Percentiles rank a stretch among this genome's conserved stretches.
Conservation (phyloP, 495 filamentous ascomycete genomes). For the Penicillium angulare region DNA sequence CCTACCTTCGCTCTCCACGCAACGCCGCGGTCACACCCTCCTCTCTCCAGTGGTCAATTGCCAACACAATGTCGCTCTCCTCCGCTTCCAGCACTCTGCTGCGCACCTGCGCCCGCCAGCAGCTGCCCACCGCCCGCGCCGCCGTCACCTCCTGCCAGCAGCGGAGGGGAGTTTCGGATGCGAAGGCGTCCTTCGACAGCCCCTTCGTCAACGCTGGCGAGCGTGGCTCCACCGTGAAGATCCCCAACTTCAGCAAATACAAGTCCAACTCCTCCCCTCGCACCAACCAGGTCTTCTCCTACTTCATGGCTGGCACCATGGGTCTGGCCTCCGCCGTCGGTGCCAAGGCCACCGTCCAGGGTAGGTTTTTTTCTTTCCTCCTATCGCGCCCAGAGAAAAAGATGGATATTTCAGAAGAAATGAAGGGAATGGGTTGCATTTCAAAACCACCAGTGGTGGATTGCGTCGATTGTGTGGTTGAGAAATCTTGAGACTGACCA, state of each 20-base stretch:
- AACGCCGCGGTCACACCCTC: constrained; percentile 29
- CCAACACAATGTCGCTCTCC: constrained; percentile 47
- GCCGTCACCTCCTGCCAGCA: constrained; percentile 50
- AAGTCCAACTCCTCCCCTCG: constrained; percentile 59
- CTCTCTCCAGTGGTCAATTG: constrained; percentile 33
- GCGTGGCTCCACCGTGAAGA: constrained; percentile 57
- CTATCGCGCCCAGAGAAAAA: not conserved
- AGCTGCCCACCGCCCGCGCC: constrained; percentile 45
- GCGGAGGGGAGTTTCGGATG: constrained; percentile 45
- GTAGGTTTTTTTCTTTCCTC: constrained; percentile 54
- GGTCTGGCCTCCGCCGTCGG: constrained; percentile 87
- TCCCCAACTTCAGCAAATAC: constrained; percentile 92
- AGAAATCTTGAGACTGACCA: constrained; percentile 11
- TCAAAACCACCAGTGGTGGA: not conserved
- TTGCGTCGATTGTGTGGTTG: constrained; percentile 1
- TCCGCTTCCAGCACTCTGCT: constrained; percentile 48
- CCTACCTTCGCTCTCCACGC: constrained; percentile 23
- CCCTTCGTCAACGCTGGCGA: constrained; percentile 47
- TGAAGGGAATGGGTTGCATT: constrained; percentile 1
- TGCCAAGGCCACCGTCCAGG: constrained; percentile 95
- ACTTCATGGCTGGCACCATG: constrained; percentile 98
- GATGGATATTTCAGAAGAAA: not conserved
- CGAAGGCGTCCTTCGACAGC: constrained; percentile 51
- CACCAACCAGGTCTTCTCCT: constrained; percentile 82
- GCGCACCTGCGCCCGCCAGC: constrained; percentile 51